These are phyloP conservation scores for Fusarium domesticum DNA, from an alignment of 2,329 filamentous ascomycete genomes.

Conservation along the genomic window DNA sequence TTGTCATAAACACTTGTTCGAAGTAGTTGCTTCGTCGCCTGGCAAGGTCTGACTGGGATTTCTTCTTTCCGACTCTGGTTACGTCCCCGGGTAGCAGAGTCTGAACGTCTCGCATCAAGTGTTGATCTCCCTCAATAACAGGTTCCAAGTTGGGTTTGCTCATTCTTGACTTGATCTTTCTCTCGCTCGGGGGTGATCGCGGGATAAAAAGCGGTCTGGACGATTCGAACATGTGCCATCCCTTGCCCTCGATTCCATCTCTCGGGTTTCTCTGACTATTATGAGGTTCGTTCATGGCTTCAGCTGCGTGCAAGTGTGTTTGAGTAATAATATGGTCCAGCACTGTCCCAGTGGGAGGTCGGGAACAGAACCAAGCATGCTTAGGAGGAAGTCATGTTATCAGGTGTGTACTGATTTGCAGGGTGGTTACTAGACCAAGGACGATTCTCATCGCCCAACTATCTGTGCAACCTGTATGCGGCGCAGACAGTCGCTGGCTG, in stretches of 20 bases:
- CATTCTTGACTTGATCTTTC: conserved; percentile 17
- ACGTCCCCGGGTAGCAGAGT: conserved; percentile 13
- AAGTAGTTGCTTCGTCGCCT: conserved; percentile 38
- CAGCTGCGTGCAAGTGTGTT: conserved; percentile 10
- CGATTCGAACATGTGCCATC: conserved; percentile 6
- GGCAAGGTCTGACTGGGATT: conserved; percentile 19
- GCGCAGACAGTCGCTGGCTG: neutral
- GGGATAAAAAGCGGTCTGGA: neutral
- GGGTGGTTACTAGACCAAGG: neutral
- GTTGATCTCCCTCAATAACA: conserved; percentile 31
- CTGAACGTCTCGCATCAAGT: conserved; percentile 15
- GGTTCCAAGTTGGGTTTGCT: conserved; percentile 28
- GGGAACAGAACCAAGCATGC: neutral
- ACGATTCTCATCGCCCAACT: neutral
- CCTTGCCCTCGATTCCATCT: conserved; percentile 4
- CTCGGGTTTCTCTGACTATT: neutral
- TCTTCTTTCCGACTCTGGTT: conserved; percentile 14
- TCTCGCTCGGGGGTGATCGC: conserved; percentile 14
- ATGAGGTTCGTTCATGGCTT: conserved; percentile 15
- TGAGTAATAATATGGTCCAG: neutral
- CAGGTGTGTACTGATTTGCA: too few species aligned
- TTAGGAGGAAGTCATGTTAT: too few species aligned
- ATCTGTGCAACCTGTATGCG: neutral
- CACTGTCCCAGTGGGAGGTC: neutral
- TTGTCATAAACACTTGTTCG: conserved; percentile 42